phyloP scores from a whole-genome alignment of 495 filamentous ascomycete species.

The Aspergillus ostianus region DNA sequence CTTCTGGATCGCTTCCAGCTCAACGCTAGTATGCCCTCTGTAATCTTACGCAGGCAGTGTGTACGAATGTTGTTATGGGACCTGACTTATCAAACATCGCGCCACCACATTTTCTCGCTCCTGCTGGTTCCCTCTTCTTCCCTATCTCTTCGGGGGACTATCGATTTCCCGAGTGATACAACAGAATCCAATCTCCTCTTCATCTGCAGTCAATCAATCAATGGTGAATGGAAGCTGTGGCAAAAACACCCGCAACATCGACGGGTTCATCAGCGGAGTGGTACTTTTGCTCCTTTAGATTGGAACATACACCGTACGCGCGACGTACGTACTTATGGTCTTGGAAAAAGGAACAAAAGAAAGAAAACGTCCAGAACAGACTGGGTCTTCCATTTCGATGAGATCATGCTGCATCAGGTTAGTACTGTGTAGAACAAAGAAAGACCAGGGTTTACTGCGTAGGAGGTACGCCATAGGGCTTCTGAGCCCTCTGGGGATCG shows the following conservation, averaged over 20 bases:
- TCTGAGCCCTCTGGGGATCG: conserved; percentile 1
- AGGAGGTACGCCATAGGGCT: no score
- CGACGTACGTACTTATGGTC: background rate
- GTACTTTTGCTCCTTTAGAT: background rate
- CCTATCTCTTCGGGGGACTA: background rate
- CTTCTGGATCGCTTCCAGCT: conserved; percentile 18
- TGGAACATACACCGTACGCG: background rate
- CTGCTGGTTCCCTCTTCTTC: conserved; percentile 1
- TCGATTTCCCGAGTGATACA: background rate
- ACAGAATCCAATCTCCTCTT: background rate
- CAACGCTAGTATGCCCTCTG: background rate
- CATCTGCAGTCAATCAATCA: background rate
- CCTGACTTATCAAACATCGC: conserved; percentile 14
- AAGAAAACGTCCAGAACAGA: background rate
- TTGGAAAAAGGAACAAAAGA: background rate
- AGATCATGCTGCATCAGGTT: background rate
- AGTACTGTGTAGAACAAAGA: background rate
- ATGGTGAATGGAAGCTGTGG: background rate
- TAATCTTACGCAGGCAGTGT: no score
- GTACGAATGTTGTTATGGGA: no score
- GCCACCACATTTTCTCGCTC: background rate
- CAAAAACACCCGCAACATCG: background rate
- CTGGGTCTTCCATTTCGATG: background rate
- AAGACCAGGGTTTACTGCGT: background rate
- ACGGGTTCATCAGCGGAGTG: background rate